phyloP scores from a whole-genome alignment of 495 filamentous ascomycete genomes.

The Aspergillus wentii region DNA sequence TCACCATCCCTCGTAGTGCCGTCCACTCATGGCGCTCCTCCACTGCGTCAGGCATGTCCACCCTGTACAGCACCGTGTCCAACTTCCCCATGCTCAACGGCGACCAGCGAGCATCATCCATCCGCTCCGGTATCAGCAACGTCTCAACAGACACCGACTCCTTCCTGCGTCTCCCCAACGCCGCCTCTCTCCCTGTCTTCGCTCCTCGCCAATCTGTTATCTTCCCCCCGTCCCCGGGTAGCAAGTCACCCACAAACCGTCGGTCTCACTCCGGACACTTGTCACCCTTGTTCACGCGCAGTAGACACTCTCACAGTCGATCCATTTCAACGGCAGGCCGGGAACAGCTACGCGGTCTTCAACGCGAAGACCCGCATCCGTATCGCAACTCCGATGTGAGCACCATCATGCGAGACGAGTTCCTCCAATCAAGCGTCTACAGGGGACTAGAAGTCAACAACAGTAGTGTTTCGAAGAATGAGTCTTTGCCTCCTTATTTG shows the following conservation, averaged over 20 bases:
- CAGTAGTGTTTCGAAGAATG: too few relatives aligned
- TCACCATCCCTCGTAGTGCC: constrained; percentile 32
- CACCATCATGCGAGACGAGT: constrained; percentile 36
- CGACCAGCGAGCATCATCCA: constrained; percentile 19
- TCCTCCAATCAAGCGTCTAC: constrained; percentile 25
- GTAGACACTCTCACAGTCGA: constrained; percentile 14
- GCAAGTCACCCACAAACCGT: constrained; percentile 11
- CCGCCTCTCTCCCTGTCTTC: constrained; percentile 31
- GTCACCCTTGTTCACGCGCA: constrained; percentile 9
- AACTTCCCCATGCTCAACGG: constrained; percentile 18
- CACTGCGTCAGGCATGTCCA: constrained; percentile 30
- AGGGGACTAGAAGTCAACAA: constrained; percentile 9
- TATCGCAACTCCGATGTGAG: constrained; percentile 41
- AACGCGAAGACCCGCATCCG: constrained; percentile 32
- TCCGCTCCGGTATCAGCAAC: constrained; percentile 26
- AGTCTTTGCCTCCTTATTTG: too few relatives aligned
- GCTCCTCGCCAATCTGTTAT: constrained; percentile 27
- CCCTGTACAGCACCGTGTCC: constrained; percentile 25
- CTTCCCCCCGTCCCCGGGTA: constrained; percentile 8
- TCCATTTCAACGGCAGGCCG: constrained; percentile 29
- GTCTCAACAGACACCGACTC: constrained; percentile 31
- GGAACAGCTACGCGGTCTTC: constrained; percentile 33
- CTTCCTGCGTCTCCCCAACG: constrained; percentile 18
- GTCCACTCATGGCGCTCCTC: constrained; percentile 39
- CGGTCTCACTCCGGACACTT: constrained; percentile 10